Evolutionary conservation across 2,329 filamentous ascomycete genomes (phyloP).

Genomic region (Curvularia eragrostidis): DNA sequence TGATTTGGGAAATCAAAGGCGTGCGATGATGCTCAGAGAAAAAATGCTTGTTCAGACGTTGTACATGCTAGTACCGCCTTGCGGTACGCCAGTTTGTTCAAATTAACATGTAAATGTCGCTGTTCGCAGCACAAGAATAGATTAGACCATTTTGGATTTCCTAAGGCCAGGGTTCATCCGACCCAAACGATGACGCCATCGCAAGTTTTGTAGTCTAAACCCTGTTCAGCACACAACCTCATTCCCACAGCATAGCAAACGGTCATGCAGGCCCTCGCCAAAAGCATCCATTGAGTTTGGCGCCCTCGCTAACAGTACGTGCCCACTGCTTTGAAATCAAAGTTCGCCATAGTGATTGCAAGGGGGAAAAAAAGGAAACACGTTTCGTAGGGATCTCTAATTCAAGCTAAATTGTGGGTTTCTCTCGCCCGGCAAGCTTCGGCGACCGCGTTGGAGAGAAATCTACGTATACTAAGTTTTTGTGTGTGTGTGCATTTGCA

Average conservation of each 20-base stretch:
- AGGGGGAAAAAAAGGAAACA: background rate
- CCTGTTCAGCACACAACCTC: constrained; percentile 2
- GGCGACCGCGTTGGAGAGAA: constrained; percentile 6
- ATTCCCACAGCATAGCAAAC: background rate
- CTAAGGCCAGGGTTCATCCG: background rate
- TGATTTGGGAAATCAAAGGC: too few relatives aligned
- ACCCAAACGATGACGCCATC: constrained; percentile 15
- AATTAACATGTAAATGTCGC: too few relatives aligned
- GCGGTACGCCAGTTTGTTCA: background rate
- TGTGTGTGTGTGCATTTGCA: background rate
- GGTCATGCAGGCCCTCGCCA: constrained; percentile 1
- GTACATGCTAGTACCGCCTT: too few relatives aligned
- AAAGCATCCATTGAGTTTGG: background rate
- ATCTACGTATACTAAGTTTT: background rate
- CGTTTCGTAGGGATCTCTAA: background rate
- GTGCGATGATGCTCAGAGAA: too few relatives aligned
- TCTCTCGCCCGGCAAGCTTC: constrained; percentile 7
- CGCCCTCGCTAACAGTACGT: background rate
- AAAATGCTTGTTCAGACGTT: too few relatives aligned
- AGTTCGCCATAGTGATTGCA: background rate
- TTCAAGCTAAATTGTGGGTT: constrained; percentile 1
- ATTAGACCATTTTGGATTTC: background rate
- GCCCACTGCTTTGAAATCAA: background rate
- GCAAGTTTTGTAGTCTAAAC: constrained; percentile 15
- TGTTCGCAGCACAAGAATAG: background rate